Evolutionary conservation across 2,329 filamentous ascomycete genomes (phyloP).

Genomic region (Verticillium isaacii): DNA sequence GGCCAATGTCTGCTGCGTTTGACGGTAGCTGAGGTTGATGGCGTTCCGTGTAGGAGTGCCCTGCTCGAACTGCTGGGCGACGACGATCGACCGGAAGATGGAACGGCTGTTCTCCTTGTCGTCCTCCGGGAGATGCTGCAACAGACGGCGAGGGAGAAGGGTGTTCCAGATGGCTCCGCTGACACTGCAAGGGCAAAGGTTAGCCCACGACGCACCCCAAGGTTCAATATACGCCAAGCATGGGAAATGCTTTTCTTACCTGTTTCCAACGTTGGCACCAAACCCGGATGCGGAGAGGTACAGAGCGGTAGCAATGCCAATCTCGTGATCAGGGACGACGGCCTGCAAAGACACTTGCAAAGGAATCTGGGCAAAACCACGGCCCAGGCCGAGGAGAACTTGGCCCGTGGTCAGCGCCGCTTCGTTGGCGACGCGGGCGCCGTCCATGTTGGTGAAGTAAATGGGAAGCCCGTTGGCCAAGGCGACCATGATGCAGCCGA

Average conservation of each 20-base stretch:
- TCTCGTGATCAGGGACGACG: constrained; percentile 24
- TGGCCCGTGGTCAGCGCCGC: constrained; percentile 27
- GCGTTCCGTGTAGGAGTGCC: constrained; percentile 15
- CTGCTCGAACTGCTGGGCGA: constrained; percentile 17
- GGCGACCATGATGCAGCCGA: constrained; percentile 26
- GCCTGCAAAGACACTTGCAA: constrained; percentile 29
- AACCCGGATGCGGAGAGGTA: constrained; percentile 29
- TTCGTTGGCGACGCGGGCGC: constrained; percentile 21
- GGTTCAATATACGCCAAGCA: background rate
- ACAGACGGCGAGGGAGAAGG: constrained; percentile 19
- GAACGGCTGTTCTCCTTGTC: constrained; percentile 9
- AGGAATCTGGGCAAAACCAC: constrained; percentile 26
- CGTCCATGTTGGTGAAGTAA: constrained; percentile 20
- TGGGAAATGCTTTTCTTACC: background rate
- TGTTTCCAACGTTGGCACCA: constrained; percentile 16
- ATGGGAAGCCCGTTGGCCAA: constrained; percentile 27
- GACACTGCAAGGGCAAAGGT: constrained; percentile 17
- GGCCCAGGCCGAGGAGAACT: constrained; percentile 26
- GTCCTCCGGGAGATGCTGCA: constrained; percentile 15
- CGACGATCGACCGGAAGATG: constrained; percentile 18
- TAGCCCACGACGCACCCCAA: background rate
- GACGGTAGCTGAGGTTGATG: constrained; percentile 19
- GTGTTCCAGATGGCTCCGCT: constrained; percentile 31
- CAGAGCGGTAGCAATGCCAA: constrained; percentile 28
- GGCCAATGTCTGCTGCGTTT: constrained; percentile 20